These are phyloP conservation scores for Hypsizygus ulmarius DNA, from an alignment of 1,284 basidiomycete species.

Conservation along the genomic window DNA sequence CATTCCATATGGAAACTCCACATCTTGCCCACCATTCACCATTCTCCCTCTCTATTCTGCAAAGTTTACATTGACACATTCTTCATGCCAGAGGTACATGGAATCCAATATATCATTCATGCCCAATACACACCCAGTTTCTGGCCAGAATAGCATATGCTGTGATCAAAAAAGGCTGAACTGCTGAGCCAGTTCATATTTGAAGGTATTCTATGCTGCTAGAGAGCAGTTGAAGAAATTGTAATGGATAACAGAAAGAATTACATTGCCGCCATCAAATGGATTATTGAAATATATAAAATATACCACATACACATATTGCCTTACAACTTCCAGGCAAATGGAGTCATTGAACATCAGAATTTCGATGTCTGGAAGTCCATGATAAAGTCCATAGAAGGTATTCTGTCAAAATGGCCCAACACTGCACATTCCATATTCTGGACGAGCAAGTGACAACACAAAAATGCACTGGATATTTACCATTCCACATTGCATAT, in stretches of 20 bases:
- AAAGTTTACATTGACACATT: not conserved
- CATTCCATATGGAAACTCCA: conserved; percentile 24
- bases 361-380: no score
- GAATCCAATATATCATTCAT: not conserved
- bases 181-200: not conserved
- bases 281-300: not conserved
- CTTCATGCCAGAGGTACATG: not conserved
- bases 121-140: not conserved
- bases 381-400: no score
- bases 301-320: conserved; percentile 2
- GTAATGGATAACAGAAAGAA: not conserved
- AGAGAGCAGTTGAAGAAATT: not conserved
- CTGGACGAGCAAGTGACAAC: conserved; percentile 35
- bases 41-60: not conserved
- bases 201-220: not conserved
- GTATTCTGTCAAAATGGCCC: conserved; percentile 22
- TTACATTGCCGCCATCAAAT: not conserved
- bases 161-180: not conserved
- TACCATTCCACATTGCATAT: no score
- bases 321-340: not conserved
- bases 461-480: conserved; percentile 19
- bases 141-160: not conserved
- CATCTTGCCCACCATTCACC: conserved; percentile 28
- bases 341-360: not conserved
- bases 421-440: conserved; percentile 24